Percentiles rank a stretch among this genome's conserved stretches.
These are phyloP conservation scores for Microstegium vimineum DNA, from an alignment of 176 grass and related monocot genomes.

Conservation along the genomic window DNA sequence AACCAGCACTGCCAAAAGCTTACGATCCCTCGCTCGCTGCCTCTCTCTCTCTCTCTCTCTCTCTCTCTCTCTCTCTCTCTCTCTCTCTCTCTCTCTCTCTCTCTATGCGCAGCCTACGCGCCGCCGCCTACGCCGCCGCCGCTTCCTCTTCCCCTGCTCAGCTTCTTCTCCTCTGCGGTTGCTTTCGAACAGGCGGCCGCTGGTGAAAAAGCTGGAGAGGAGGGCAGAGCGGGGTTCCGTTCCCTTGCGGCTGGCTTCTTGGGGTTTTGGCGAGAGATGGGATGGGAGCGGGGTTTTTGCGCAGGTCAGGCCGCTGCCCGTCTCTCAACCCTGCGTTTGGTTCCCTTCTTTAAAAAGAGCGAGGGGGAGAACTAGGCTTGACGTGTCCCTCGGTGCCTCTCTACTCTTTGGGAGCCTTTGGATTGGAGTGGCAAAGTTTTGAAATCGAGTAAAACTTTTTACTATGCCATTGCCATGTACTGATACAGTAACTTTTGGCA, in stretches of 20 bases:
- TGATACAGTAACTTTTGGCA: slow-evolving; percentile 7
- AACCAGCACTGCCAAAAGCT: slow-evolving; percentile 20
- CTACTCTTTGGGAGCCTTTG: no score
- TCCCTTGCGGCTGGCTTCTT: slow-evolving; percentile 19
- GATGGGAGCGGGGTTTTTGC: slow-evolving; percentile 13
- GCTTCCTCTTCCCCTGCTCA: slow-evolving; percentile 25
- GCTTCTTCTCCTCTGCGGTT: slow-evolving; percentile 2
- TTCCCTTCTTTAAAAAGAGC: slow-evolving; percentile 31
- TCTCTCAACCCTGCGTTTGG: neutral
- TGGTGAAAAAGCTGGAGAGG: slow-evolving; percentile 6
- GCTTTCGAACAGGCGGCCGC: slow-evolving; percentile 27
- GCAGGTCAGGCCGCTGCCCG: neutral
- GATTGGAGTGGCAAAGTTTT: neutral
- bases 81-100: no score
- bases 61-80: no score
- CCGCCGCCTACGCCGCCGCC: neutral
- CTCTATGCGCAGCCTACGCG: slow-evolving; percentile 25
- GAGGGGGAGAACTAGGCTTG: neutral
- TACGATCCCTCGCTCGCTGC: neutral
- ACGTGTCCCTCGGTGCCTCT: neutral
- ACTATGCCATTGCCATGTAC: neutral
- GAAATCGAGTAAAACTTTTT: slow-evolving; percentile 2
- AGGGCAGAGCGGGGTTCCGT: no score
- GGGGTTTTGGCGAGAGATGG: slow-evolving; percentile 39
- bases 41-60: no score